These are phyloP conservation scores for Ilyonectria destructans DNA, from an alignment of 2,329 filamentous ascomycete species.

Conservation along the genomic window DNA sequence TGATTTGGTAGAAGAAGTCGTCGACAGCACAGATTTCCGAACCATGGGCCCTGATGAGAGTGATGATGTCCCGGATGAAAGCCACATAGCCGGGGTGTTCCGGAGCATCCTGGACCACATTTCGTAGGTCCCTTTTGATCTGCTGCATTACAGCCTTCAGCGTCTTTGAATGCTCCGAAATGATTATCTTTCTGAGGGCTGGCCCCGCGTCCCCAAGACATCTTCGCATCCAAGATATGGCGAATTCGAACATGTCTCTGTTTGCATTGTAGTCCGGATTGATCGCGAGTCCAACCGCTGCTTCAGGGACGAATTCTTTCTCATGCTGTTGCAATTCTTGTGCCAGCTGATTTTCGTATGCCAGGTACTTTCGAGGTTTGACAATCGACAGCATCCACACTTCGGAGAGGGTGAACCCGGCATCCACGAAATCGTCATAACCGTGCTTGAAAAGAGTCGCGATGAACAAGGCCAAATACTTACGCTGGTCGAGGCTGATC, in stretches of 20 bases:
- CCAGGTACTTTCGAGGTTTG: constrained; percentile 64
- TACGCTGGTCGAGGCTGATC: constrained; percentile 60
- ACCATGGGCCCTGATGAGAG: constrained; percentile 69
- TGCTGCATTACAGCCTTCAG: constrained; percentile 68
- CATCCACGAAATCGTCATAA: constrained; percentile 63
- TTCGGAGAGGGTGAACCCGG: constrained; percentile 63
- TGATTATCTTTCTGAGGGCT: constrained; percentile 55
- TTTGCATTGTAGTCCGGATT: constrained; percentile 66
- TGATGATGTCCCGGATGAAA: constrained; percentile 69
- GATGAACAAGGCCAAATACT: constrained; percentile 67
- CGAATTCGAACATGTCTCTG: constrained; percentile 65
- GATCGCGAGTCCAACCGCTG: constrained; percentile 55
- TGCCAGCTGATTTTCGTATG: constrained; percentile 67
- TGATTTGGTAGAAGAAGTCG: constrained; percentile 71
- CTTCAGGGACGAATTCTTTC: constrained; percentile 62
- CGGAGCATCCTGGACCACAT: constrained; percentile 53
- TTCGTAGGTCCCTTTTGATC: constrained; percentile 67
- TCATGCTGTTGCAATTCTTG: constrained; percentile 61
- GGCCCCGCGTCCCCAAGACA: constrained; percentile 60
- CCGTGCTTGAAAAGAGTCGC: constrained; percentile 64
- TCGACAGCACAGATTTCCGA: constrained; percentile 70
- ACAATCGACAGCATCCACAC: constrained; percentile 70
- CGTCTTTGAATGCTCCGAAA: constrained; percentile 60
- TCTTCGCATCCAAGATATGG: constrained; percentile 67
- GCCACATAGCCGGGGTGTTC: constrained; percentile 65